A percentile compares a stretch with the other conserved stretches of the same genome.
These are phyloP conservation scores for Cyathus striatus DNA, from an alignment of 768 basidiomycete species.

Conservation along the genomic window DNA sequence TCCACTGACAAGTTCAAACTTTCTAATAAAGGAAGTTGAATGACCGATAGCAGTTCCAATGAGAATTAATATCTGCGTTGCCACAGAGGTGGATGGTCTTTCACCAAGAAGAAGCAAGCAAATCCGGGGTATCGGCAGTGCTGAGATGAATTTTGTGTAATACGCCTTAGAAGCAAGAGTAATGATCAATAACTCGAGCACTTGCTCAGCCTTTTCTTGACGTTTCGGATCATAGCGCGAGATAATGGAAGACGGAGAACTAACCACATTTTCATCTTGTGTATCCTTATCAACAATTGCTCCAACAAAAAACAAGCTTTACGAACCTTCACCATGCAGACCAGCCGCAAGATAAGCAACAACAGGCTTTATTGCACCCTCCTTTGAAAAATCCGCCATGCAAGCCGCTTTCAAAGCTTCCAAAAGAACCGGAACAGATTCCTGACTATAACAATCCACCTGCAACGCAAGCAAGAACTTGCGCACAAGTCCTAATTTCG, in stretches of 20 bases:
- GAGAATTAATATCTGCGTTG: constrained; percentile 54
- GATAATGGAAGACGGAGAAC: constrained; percentile 53
- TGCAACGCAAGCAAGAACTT: constrained; percentile 81
- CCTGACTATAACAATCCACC: constrained; percentile 66
- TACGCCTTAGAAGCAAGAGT: constrained; percentile 51
- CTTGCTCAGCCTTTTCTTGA: constrained; percentile 61
- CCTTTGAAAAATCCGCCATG: constrained; percentile 62
- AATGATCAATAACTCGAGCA: constrained; percentile 60
- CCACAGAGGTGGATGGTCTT: constrained; percentile 56
- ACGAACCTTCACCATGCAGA: constrained; percentile 65
- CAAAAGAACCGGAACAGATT: constrained; percentile 44
- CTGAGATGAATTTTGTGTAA: constrained; percentile 65
- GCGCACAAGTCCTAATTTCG: constrained; percentile 66
- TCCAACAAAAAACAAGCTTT: too few species aligned
- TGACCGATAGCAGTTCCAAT: constrained; percentile 49
- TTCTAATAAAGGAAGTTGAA: constrained; percentile 64
- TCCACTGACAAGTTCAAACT: constrained; percentile 82
- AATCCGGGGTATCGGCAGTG: constrained; percentile 76
- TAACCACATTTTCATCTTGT: constrained; percentile 15
- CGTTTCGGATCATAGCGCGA: constrained; percentile 46
- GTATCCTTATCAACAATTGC: too few species aligned
- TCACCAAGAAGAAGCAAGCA: constrained; percentile 76
- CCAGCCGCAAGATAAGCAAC: constrained; percentile 84
- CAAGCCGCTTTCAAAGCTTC: constrained; percentile 59
- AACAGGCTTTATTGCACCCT: constrained; percentile 78